Conservation (phyloP, 1,284 basidiomycete species). For the Mycosarcoma mackinlayi region DNA sequence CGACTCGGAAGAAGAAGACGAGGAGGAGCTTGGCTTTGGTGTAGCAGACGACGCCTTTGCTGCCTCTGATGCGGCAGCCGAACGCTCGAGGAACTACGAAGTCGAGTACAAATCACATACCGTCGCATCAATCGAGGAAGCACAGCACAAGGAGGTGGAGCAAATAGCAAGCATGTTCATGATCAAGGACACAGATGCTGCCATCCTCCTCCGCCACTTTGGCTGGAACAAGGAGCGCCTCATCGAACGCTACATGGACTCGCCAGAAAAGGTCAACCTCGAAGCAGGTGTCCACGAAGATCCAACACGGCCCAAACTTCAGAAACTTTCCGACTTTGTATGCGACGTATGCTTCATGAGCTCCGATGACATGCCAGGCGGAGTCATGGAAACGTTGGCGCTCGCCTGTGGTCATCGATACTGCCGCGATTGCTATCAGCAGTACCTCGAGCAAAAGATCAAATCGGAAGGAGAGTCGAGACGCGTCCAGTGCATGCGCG, state of each 20-base stretch:
- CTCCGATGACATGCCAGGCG: slow-evolving; percentile 50
- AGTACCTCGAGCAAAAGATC: slow-evolving; percentile 87
- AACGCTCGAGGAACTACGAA: slow-evolving; percentile 58
- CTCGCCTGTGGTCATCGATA: slow-evolving; percentile 65
- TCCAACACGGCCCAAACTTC: slow-evolving; percentile 49
- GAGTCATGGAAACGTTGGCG: slow-evolving; percentile 60
- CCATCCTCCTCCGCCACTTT: slow-evolving; percentile 84
- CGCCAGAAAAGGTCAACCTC: slow-evolving; percentile 57
- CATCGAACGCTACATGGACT: slow-evolving; percentile 69
- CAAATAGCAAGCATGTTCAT: slow-evolving; percentile 65
- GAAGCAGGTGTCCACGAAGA: slow-evolving; percentile 64
- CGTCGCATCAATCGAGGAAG: slow-evolving; percentile 49
- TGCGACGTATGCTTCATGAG: slow-evolving; percentile 64
- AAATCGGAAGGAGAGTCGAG: slow-evolving; percentile 87
- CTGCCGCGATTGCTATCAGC: slow-evolving; percentile 80
- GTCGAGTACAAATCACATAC: slow-evolving; percentile 62
- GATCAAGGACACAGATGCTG: slow-evolving; percentile 72
- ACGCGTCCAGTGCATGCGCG: slow-evolving; percentile 89
- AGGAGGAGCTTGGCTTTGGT: slow-evolving; percentile 47
- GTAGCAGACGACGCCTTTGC: slow-evolving; percentile 52
- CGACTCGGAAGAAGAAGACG: slow-evolving; percentile 42
- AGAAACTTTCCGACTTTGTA: slow-evolving; percentile 53
- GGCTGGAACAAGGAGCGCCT: slow-evolving; percentile 96
- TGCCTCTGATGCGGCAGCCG: slow-evolving; percentile 36
- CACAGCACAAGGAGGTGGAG: slow-evolving; percentile 63